Percentiles rank a stretch among this genome's conserved stretches.
Conservation (phyloP, 2,329 filamentous ascomycete genomes). For the Escovopsis weberi region DNA sequence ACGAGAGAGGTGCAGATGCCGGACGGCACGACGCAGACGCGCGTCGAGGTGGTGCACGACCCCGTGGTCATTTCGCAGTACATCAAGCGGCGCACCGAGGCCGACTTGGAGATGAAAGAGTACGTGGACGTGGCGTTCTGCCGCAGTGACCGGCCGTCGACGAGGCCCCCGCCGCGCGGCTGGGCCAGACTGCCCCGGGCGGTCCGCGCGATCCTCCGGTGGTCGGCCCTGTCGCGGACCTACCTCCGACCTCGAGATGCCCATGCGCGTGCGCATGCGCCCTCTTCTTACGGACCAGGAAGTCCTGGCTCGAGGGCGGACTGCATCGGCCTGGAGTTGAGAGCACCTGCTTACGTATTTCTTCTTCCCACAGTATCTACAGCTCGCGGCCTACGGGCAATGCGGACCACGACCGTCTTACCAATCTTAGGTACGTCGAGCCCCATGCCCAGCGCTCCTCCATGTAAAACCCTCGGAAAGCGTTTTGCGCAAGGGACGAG, state of each 20-base stretch:
- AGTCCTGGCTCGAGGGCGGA: slow-evolving; percentile 16
- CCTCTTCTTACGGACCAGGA: slow-evolving; percentile 12
- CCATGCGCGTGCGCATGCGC: too few relatives aligned
- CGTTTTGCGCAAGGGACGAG: too few relatives aligned
- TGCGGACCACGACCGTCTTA: slow-evolving; percentile 36
- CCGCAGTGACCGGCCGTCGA: slow-evolving; percentile 1
- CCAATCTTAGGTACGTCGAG: slow-evolving; percentile 23
- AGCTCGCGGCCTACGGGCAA: slow-evolving; percentile 33
- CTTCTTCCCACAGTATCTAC: slow-evolving; percentile 30
- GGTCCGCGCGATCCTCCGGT: slow-evolving; percentile 10
- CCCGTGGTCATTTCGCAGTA: slow-evolving; percentile 82
- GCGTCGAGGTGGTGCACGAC: slow-evolving; percentile 60
- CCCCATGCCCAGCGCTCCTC: too few relatives aligned
- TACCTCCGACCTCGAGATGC: background rate
- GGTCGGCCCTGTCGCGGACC: slow-evolving; percentile 8
- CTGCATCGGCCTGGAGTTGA: slow-evolving; percentile 19
- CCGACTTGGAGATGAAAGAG: slow-evolving; percentile 59
- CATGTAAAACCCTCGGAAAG: too few relatives aligned
- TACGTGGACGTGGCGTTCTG: slow-evolving; percentile 28
- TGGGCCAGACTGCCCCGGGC: slow-evolving; percentile 9
- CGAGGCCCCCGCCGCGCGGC: slow-evolving; percentile 4
- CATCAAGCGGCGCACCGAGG: slow-evolving; percentile 58
- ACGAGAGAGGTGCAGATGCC: slow-evolving; percentile 40
- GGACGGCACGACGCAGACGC: slow-evolving; percentile 40
- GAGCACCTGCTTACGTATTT: slow-evolving; percentile 22